Conservation (phyloP, 1,139 yeast species). For the Yamadazyma friedrichii region DNA sequence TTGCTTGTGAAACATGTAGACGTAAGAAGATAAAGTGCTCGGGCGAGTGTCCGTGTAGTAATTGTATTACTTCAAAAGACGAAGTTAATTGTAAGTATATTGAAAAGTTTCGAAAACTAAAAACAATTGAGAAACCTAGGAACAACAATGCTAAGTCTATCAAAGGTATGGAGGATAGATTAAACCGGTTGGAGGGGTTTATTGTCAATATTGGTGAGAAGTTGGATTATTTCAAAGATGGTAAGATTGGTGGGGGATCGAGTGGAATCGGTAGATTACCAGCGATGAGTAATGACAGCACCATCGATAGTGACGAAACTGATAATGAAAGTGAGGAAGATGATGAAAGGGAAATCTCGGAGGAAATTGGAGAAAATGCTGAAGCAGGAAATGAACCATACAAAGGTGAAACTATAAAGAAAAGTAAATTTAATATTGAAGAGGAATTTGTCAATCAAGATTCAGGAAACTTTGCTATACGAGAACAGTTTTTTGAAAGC, state of each 20-base stretch:
- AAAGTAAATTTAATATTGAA: too few relatives aligned
- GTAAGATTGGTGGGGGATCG: background rate
- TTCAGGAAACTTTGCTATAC: background rate
- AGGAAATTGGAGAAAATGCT: background rate
- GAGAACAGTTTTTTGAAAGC: conserved; percentile 32
- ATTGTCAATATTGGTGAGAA: conserved; percentile 20
- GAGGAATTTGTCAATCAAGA: too few relatives aligned
- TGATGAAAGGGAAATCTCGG: background rate
- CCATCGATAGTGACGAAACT: background rate
- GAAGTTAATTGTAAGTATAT: conserved; percentile 25
- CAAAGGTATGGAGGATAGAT: conserved; percentile 21
- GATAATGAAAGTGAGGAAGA: conserved; percentile 1
- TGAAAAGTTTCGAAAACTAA: conserved; percentile 22
- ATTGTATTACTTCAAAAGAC: conserved; percentile 33
- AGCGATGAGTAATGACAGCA: background rate
- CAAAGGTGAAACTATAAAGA: too few relatives aligned
- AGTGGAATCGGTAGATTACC: background rate
- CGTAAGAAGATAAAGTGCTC: conserved; percentile 50
- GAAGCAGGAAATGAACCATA: background rate
- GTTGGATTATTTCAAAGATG: conserved; percentile 8
- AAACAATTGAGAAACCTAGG: conserved; percentile 11
- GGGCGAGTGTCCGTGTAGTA: conserved; percentile 45
- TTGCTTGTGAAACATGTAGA: conserved; percentile 57
- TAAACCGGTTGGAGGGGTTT: conserved; percentile 24
- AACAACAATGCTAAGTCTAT: conserved; percentile 14